Conservation (phyloP, 768 basidiomycete species). For the Lentinula sp. region DNA sequence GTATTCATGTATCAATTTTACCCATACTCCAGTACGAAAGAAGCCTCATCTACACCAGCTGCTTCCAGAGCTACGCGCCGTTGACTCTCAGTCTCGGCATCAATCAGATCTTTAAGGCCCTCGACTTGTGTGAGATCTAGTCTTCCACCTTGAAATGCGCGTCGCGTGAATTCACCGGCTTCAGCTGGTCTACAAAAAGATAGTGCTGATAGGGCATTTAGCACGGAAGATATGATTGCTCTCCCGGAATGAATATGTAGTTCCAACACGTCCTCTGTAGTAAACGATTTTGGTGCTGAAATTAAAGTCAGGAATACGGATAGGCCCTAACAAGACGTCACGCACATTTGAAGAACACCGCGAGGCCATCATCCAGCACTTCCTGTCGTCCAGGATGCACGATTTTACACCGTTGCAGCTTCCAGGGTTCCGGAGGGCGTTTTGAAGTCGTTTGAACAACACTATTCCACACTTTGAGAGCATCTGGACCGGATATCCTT, state of each 20-base stretch:
- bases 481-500: conserved; percentile 76
- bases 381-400: conserved; percentile 56
- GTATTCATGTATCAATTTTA: conserved; percentile 6
- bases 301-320: background rate
- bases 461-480: conserved; percentile 50
- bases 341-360: conserved; percentile 75
- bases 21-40: background rate
- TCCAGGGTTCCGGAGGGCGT: conserved; percentile 49
- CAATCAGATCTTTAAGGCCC: conserved; percentile 79
- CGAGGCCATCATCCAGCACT: conserved; percentile 72
- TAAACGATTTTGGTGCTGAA: conserved; percentile 74
- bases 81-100: conserved; percentile 84
- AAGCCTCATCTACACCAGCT: conserved; percentile 49
- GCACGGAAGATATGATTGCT: conserved; percentile 68
- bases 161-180: conserved; percentile 84
- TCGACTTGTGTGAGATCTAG: conserved; percentile 88
- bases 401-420: conserved; percentile 64
- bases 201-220: conserved; percentile 54
- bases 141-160: conserved; percentile 75
- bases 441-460: conserved; percentile 39
- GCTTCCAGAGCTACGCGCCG: conserved; percentile 64
- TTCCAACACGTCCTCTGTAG: conserved; percentile 77
- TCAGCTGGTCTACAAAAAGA: conserved; percentile 72
- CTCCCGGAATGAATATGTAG: conserved; percentile 85
- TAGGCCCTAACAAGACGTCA: background rate